These are phyloP conservation scores for Lasiodiplodia theobromae DNA, from an alignment of 2,329 filamentous ascomycete species.

Conservation along the genomic window DNA sequence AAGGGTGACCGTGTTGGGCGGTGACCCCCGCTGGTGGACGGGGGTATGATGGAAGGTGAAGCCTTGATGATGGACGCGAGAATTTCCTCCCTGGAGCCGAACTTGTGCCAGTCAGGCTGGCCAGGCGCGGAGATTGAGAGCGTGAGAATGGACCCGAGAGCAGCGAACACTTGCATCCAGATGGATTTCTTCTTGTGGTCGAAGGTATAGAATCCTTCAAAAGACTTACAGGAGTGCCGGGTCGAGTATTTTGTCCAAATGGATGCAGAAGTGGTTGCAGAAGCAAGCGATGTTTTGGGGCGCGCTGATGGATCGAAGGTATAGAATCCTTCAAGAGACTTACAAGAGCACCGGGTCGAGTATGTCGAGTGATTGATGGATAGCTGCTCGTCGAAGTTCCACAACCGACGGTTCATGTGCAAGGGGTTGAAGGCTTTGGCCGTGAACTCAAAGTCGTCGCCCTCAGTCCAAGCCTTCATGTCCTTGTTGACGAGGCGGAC, in stretches of 20 bases:
- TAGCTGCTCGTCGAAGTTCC: neutral
- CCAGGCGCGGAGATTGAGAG: constrained; percentile 14
- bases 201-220: no score
- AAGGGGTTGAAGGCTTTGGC: neutral
- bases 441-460: neutral
- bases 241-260: neutral
- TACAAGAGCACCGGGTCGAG: no score
- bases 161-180: neutral
- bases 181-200: neutral
- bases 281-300: neutral
- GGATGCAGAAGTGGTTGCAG: constrained; percentile 13
- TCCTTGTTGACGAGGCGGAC: neutral
- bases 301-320: neutral
- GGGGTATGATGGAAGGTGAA: no score
- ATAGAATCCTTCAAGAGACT: no score
- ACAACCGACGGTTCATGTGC: neutral
- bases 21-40: no score
- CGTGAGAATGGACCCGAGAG: neutral
- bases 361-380: neutral
- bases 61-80: neutral
- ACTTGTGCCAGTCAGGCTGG: constrained; percentile 6
- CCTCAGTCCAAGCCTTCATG: constrained; percentile 14
- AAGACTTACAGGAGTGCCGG: neutral
- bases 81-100: constrained; percentile 4
- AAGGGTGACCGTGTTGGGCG: no score